A percentile compares a stretch with the other conserved stretches of the same genome.
Evolutionary conservation across 2,329 filamentous ascomycete species (phyloP).

Genomic region (Emydomyces testavorans): DNA sequence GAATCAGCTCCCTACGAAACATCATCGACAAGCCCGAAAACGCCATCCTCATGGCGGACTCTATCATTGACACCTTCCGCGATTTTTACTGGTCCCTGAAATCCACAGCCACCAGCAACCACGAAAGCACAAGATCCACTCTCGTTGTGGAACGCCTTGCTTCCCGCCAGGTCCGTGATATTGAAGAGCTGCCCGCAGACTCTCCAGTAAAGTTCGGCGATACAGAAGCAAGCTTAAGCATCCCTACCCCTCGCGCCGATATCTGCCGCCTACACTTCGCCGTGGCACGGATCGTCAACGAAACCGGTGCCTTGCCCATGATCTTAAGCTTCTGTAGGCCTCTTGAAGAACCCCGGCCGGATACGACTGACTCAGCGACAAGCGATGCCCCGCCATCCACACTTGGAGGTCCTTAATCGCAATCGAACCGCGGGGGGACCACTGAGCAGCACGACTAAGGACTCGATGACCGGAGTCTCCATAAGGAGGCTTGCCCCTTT

Average conservation of each 20-base stretch:
- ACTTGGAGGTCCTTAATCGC: too few relatives aligned
- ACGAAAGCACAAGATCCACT: not conserved
- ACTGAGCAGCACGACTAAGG: too few relatives aligned
- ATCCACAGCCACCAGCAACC: not conserved
- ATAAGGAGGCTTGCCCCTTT: too few relatives aligned
- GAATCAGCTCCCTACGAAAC: not conserved
- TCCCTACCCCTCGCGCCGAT: not conserved
- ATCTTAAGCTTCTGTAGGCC: not conserved
- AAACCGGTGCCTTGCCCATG: not conserved
- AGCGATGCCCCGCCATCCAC: not conserved
- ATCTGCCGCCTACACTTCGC: slow-evolving; percentile 2
- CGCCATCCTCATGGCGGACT: not conserved
- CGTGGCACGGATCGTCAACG: not conserved
- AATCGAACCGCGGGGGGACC: too few relatives aligned
- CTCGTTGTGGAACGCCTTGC: slow-evolving; percentile 4
- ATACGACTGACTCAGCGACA: not conserved
- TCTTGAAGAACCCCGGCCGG: not conserved
- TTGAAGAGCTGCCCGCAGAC: not conserved
- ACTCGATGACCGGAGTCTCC: too few relatives aligned
- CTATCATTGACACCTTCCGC: not conserved
- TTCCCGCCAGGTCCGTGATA: not conserved
- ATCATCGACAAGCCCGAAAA: slow-evolving; percentile 5
- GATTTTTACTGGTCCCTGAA: slow-evolving; percentile 6
- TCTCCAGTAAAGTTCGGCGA: not conserved
- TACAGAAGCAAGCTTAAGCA: not conserved